A percentile compares a stretch with the other conserved stretches of the same genome.
Conservation (phyloP, 352 stramenopile genomes). For the Phytophthora pluvialis region DNA sequence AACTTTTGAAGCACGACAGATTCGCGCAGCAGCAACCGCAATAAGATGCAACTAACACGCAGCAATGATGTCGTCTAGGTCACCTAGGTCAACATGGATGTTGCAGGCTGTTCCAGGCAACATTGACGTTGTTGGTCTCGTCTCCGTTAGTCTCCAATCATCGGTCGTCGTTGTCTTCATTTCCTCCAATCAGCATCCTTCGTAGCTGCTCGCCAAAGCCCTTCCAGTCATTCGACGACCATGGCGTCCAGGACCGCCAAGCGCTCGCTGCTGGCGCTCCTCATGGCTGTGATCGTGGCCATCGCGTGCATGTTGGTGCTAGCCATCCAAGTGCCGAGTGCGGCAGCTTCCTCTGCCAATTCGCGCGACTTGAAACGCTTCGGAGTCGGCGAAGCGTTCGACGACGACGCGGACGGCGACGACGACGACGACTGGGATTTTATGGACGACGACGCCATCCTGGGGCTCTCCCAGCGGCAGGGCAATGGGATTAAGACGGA, state of each 20-base stretch:
- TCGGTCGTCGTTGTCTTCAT: neutral
- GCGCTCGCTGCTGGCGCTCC: slow-evolving; percentile 14
- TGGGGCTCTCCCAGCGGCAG: slow-evolving; percentile 27
- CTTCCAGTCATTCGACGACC: neutral
- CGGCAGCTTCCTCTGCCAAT: slow-evolving; percentile 1
- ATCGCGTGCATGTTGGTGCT: slow-evolving; percentile 31
- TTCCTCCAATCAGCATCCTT: slow-evolving; percentile 30
- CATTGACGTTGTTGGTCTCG: neutral
- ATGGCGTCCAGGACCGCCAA: slow-evolving; percentile 18
- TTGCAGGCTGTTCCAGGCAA: too few species aligned
- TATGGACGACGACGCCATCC: slow-evolving; percentile 54
- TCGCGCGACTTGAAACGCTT: slow-evolving; percentile 20
- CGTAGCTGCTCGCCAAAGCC: slow-evolving; percentile 8
- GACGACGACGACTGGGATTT: slow-evolving; percentile 74
- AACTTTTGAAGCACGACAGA: neutral
- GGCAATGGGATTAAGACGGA: neutral
- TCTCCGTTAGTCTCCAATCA: neutral
- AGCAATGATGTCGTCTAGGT: neutral
- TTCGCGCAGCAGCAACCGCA: neutral
- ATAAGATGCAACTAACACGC: neutral
- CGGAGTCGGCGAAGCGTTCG: slow-evolving; percentile 25
- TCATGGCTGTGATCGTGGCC: slow-evolving; percentile 27
- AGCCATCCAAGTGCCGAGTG: slow-evolving; percentile 23
- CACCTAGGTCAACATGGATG: too few species aligned
- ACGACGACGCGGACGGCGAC: slow-evolving; percentile 53